A percentile compares a stretch with the other conserved stretches of the same genome.
phyloP scores from a whole-genome alignment of 768 basidiomycete genomes.

The Bullera alba region DNA sequence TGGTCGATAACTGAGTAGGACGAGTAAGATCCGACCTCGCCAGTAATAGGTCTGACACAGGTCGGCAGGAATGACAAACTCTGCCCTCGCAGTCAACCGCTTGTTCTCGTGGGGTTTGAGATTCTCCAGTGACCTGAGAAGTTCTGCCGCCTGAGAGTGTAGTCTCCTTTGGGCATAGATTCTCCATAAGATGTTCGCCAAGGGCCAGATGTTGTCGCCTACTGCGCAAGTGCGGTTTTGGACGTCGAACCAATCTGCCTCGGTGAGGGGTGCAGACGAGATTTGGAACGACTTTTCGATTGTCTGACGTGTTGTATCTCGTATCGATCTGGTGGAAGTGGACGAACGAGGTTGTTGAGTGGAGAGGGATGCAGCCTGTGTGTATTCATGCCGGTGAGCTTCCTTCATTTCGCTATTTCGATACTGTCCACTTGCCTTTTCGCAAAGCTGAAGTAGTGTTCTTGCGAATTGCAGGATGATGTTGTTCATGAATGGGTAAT shows the following conservation, averaged over 20 bases:
- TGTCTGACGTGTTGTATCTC: conserved; percentile 29
- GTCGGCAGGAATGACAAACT: conserved; percentile 14
- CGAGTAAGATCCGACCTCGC: conserved; percentile 26
- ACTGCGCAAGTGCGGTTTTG: conserved; percentile 7
- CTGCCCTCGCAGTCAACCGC: conserved; percentile 16
- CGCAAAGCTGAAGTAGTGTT: conserved; percentile 2
- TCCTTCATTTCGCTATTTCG: neutral
- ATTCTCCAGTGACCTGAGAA: conserved; percentile 14
- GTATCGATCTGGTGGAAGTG: conserved; percentile 27
- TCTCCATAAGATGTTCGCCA: conserved; percentile 33
- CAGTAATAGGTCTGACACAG: conserved; percentile 38
- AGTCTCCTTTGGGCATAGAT: conserved; percentile 38
- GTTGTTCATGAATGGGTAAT: conserved; percentile 26
- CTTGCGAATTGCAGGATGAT: conserved; percentile 18
- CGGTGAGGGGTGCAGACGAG: conserved; percentile 10
- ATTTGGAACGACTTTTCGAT: conserved; percentile 33
- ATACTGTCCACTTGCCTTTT: no score
- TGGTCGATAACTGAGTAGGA: conserved; percentile 25
- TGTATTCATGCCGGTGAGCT: neutral
- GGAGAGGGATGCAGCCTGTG: conserved; percentile 22
- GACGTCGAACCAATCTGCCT: conserved; percentile 17
- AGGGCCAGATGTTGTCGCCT: conserved; percentile 29
- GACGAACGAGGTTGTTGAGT: conserved; percentile 19
- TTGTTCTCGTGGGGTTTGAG: conserved; percentile 27
- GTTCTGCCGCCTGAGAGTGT: conserved; percentile 31